Base-by-base conservation (phyloP, 305 asterid genomes). In the Fraxinus sp. region DNA sequence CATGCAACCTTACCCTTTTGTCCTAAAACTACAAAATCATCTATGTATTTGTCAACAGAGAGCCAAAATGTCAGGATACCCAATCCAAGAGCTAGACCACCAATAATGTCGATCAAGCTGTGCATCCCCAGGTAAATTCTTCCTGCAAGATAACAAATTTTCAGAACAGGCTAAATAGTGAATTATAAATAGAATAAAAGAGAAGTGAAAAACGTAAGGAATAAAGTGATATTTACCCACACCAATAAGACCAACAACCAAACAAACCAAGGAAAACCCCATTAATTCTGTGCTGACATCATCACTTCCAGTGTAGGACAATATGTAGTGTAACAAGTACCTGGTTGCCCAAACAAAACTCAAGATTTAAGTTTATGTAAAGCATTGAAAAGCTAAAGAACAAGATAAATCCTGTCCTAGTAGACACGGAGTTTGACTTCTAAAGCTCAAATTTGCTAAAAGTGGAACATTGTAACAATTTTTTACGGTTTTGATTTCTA, bases 91-190 rank as follows among this genome's bases (percentile, higher is more conserved):
- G 76, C 86, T 79, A 96, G 91, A 80, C 98, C 99, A 28, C 90
- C 93, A 82, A 94, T 83, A 66, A 94, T 88, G 75, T 94, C 99
- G 20, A 94, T 85, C 91, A 89, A 85, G 88, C 98, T 94, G 89
- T 94, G 99, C 98, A 94, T 96, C 76, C 98, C 98, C n/a, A 94
- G 95, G 90, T 96, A 96, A 72, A 96, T 87, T 90, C 99, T 91
- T 84, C 97, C 99, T 96, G 68, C 30, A 79, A 83, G 62, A 77
- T 13, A 81, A 81, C 71, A 77, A 64, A 35, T 16, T 72, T 81
- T 52, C 41, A 72, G 37, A 64, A 77, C 66, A 73, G 73, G 72
- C 66, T 20, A 74, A 74, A 77, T 26, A 71, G 76, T 79, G 44
- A 70, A 79, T 22, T 76, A 78, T 39, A 37, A 82, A 79, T 74